A percentile compares a stretch with the other conserved stretches of the same genome.
Evolutionary conservation across 192 early-diverging fungal species (phyloP).

Genomic region (Coemansia umbellata): DNA sequence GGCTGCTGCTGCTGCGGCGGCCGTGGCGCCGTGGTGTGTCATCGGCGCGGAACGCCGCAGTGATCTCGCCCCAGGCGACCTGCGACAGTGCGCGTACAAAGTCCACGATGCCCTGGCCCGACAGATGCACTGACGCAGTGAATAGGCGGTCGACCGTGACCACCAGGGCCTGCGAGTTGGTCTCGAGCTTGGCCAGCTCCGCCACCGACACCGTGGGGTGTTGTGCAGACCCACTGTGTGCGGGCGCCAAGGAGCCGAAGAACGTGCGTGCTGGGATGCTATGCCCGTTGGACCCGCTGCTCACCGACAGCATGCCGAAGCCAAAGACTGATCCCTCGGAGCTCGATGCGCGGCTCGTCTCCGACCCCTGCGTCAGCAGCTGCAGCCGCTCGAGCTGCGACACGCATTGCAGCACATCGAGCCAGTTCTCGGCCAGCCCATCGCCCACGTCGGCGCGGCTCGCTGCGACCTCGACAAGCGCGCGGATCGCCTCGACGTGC

Average conservation of each 20-base stretch:
- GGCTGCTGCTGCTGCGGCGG: neutral
- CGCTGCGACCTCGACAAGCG: constrained; percentile 74
- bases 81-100: constrained; percentile 83
- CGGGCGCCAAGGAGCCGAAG: constrained; percentile 57
- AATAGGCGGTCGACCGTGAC: constrained; percentile 86
- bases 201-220: constrained; percentile 64
- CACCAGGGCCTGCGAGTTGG: constrained; percentile 67
- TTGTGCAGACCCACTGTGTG: constrained; percentile 5
- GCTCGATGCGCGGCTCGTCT: constrained; percentile 14
- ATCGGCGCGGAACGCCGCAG: constrained; percentile 8
- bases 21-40: neutral
- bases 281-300: constrained; percentile 7
- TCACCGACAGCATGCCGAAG: constrained; percentile 13
- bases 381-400: constrained; percentile 88
- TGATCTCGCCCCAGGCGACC: constrained; percentile 86
- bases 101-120: constrained; percentile 79
- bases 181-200: constrained; percentile 61
- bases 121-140: constrained; percentile 71
- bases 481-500: constrained; percentile 87
- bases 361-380: constrained; percentile 50
- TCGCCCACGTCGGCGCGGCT: constrained; percentile 56
- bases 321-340: constrained; percentile 18
- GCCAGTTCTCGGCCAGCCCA: constrained; percentile 67
- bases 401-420: constrained; percentile 77
- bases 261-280: constrained; percentile 52